These are phyloP conservation scores for Rhodamnia rubescens DNA, from an alignment of 345 rosid genomes.

Conservation along the genomic window DNA sequence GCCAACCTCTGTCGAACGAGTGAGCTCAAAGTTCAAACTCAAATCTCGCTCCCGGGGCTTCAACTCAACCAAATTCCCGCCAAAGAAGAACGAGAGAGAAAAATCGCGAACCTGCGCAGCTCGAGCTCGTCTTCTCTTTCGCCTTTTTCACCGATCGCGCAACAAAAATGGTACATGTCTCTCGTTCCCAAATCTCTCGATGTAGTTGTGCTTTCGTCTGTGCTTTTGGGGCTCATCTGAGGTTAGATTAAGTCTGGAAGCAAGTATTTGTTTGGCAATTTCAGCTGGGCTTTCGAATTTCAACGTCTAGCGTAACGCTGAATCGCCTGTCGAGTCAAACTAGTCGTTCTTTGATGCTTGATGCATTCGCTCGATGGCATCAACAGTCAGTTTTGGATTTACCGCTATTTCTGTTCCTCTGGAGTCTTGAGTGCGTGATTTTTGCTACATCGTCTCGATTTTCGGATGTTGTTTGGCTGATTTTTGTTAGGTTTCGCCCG, in stretches of 20 bases:
- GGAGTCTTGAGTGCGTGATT: neutral
- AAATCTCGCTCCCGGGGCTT: neutral
- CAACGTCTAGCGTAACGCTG: neutral
- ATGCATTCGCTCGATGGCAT: neutral
- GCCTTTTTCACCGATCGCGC: neutral
- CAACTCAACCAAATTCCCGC: neutral
- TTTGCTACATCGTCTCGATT: neutral
- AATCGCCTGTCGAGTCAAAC: neutral
- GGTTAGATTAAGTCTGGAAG: neutral
- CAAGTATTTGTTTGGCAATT: neutral
- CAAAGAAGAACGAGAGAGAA: neutral
- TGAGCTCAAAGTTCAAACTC: neutral
- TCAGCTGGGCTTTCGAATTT: neutral
- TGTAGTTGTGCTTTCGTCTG: neutral
- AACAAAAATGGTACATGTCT: neutral
- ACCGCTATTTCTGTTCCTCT: neutral
- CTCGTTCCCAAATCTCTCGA: neutral
- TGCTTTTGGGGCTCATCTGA: neutral
- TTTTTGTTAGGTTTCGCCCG: neutral
- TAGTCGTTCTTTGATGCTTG: neutral
- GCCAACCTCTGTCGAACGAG: neutral
- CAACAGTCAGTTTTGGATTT: neutral
- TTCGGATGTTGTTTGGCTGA: neutral
- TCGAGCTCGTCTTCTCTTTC: neutral
- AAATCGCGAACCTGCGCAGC: neutral